A percentile compares a stretch with the other conserved stretches of the same genome.
Evolutionary conservation across 768 basidiomycete genomes (phyloP).

Genomic region (Pisolithus sp.): DNA sequence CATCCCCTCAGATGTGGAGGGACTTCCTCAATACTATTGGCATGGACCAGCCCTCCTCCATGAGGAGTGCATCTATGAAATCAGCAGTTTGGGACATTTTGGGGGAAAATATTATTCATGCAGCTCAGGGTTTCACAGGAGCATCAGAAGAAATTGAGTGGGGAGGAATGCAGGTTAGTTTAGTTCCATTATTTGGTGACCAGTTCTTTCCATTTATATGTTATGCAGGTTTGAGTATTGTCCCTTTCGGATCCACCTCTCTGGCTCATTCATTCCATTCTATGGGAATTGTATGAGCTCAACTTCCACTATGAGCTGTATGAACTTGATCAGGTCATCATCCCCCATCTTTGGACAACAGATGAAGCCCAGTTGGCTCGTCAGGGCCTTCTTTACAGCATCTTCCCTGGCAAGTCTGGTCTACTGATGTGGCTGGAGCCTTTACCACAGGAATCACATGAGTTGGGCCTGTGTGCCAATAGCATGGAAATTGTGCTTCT

Average conservation of each 20-base stretch:
- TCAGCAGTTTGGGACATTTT: not conserved
- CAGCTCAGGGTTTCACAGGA: not conserved
- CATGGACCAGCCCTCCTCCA: not conserved
- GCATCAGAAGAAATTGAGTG: not conserved
- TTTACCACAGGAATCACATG: not conserved
- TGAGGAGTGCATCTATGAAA: not conserved
- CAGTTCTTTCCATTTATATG: not conserved
- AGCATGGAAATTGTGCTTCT: not conserved
- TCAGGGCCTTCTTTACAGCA: not conserved
- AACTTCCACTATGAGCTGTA: not conserved
- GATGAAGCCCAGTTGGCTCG: not conserved
- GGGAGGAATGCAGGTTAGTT: not conserved
- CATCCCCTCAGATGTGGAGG: too few species aligned
- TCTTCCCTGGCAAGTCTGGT: slow-evolving; percentile 3
- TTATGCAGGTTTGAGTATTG: not conserved
- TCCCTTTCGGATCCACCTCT: not conserved
- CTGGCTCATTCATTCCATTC: not conserved
- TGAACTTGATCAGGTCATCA: slow-evolving; percentile 11
- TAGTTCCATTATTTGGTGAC: not conserved
- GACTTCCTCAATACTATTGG: too few species aligned
- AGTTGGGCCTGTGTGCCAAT: not conserved
- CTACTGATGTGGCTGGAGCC: slow-evolving; percentile 1
- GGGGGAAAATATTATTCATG: not conserved
- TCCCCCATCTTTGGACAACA: slow-evolving; percentile 1
- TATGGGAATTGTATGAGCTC: not conserved